These are phyloP conservation scores for Poa annua DNA, from an alignment of 176 grass and related monocot genomes.

Conservation along the genomic window DNA sequence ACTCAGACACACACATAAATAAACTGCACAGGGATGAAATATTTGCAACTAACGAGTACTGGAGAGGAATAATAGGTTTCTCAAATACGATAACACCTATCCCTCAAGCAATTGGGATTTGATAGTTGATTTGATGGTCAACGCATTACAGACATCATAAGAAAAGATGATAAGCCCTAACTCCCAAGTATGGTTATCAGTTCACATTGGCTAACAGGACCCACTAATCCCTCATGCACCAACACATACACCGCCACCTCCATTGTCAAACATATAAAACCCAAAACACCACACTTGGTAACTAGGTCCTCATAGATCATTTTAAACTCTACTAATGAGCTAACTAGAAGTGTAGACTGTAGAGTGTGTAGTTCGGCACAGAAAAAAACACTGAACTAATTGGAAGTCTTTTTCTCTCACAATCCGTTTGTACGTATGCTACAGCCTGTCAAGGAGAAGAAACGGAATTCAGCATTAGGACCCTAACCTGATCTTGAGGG, in stretches of 20 bases:
- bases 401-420: too few relatives aligned
- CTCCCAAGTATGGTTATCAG: neutral
- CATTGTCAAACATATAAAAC: neutral
- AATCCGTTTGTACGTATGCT: too few relatives aligned
- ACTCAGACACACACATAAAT: neutral
- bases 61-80: neutral
- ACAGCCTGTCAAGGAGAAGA: too few relatives aligned
- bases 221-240: neutral
- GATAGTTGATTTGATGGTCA: slow-evolving; percentile 2
- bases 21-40: neutral
- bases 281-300: neutral
- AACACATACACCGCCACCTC: neutral
- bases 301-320: neutral
- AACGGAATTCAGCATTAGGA: too few relatives aligned
- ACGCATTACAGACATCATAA: neutral
- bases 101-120: neutral
- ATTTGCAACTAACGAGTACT: neutral
- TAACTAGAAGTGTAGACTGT: neutral
- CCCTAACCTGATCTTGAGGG: too few relatives aligned
- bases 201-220: neutral
- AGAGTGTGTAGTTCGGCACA: too few relatives aligned
- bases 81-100: neutral
- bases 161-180: neutral
- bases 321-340: neutral
- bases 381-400: too few relatives aligned